Evolutionary conservation across 2,329 filamentous ascomycete genomes (phyloP), one percentile per base, ranked within the genome.

Genomic region (Sphaerulina vaccinii): DNA sequence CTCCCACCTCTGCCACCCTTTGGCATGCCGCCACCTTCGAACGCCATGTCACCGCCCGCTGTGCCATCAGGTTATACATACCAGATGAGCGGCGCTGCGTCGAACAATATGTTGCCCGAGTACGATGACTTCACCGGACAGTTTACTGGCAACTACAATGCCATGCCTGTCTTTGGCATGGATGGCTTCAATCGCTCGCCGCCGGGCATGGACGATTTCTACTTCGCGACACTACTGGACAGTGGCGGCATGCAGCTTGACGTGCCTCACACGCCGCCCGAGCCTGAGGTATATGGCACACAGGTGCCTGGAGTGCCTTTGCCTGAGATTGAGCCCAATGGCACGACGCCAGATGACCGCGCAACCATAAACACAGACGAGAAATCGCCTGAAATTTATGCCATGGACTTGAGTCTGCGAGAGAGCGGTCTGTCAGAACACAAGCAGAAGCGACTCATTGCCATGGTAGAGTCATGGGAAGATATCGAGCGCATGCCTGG

Each of bases 111-210:
- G 7, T 3, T 51, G 42, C 33, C 55, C 8, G 64, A 66, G 44
- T 58, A 66, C 49, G 60, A 66, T 51, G 66, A n/a, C n/a, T n/a
- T 75, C 48, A 60, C 77, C 51, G 64, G 77, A 71, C 65, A 73
- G 65, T 62, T 73, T 74, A 54, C 76, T 66, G 39, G 75, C 61
- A 62, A 75, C 60, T 85, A 83, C 51, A 24, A 27, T 33, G 84
- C 87, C 3, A 88, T 95, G 62, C 90, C 92, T 0, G 86, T 96
- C 21, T 96, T 96, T 70, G 90, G 90, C 13, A 85, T 81, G 21
- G 90, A 95, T 35, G 62, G 86, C 83, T 15, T 89, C 54, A 91
- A 88, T 61, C 88, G 92, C 51, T 95, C 90, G 2, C 90, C 92
- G 24, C 58, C 43, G 22, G 44, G 33, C 15, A 36, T 65, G 10